phyloP scores from a whole-genome alignment of 805 yeast species.

The Kazachstania martiniae region DNA sequence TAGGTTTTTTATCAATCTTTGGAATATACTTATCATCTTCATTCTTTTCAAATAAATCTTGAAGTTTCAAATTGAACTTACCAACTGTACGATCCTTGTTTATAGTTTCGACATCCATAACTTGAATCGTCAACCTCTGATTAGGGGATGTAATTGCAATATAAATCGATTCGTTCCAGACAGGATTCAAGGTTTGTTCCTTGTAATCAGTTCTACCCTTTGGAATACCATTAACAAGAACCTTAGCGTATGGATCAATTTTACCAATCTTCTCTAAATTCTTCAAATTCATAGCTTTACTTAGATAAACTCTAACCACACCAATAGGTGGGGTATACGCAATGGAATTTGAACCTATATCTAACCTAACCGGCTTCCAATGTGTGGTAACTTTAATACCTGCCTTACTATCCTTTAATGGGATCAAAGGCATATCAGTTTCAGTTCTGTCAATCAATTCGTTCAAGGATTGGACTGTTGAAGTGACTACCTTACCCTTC shows the following conservation, averaged over 20 bases:
- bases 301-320: slow-evolving; percentile 63
- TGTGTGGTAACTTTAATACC: slow-evolving; percentile 55
- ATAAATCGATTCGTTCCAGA: slow-evolving; percentile 75
- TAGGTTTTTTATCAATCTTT: slow-evolving; percentile 42
- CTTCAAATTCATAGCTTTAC: slow-evolving; percentile 60
- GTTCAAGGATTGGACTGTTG: slow-evolving; percentile 44
- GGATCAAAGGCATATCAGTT: slow-evolving; percentile 70
- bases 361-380: slow-evolving; percentile 82
- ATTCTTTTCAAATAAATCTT: slow-evolving; percentile 53
- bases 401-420: slow-evolving; percentile 58
- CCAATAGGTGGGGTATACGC: slow-evolving; percentile 95
- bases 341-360: slow-evolving; percentile 54
- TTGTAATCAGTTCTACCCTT: slow-evolving; percentile 66
- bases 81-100: slow-evolving; percentile 87
- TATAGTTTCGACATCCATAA: slow-evolving; percentile 77
- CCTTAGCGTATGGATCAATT: slow-evolving; percentile 83
- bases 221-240: slow-evolving; percentile 65
- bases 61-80: slow-evolving; percentile 56
- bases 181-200: slow-evolving; percentile 63
- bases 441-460: slow-evolving; percentile 69
- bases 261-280: slow-evolving; percentile 85
- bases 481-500: slow-evolving; percentile 46
- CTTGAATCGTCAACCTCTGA: slow-evolving; percentile 76
- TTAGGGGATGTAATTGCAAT: slow-evolving; percentile 73
- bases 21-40: slow-evolving; percentile 53